Evolutionary conservation across 495 filamentous ascomycete genomes (phyloP), one percentile per base, ranked within the genome.

Genomic region (Neurospora terricola): DNA sequence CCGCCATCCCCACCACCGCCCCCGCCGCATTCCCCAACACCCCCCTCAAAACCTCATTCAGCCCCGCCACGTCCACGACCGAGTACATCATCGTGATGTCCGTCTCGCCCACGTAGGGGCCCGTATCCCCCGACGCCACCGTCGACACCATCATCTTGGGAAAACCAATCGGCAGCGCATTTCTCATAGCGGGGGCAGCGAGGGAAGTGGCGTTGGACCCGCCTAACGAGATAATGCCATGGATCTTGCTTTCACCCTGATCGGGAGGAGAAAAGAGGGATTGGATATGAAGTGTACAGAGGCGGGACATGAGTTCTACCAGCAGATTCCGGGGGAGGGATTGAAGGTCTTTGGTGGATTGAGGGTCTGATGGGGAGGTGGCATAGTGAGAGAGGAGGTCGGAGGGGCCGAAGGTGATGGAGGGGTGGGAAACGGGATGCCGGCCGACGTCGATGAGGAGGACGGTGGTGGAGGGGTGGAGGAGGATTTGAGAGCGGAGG

Each of bases 131-230:
- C 11, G 84, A 87, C 5, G 89, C 90, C 73, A 92, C 87, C 0
- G 91, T 92, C 23, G 87, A 89, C 0, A 92, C 89, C 72, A 93
- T 88, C 40, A 93, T 38, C 75, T 93, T 93, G 0, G 91, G 91
- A 54, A 92, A 85, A 0, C 89, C 89, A 16, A 92, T 78, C 0
- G 91, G 90, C 2, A 89, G 74, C 0, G 83, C 86, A 12, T 83
- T 77, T 8, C 87, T 82, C 90, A 93, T 91, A 0, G 88, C 85
- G 0, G 83, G 79, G 0, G 89, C 80, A 0, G 84, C 85, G 9
- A 92, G 81, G 3, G 83, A 82, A 0, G 90, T 91, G 0, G 88
- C 88, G 37, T 87, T 83, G 0, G 86, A 88, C 0, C 91, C 90
- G 5, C 89, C 91, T 2, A 87, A 81, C 0, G 83, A 81, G 6